Evolutionary conservation across 441 rosid species (phyloP).

Genomic region (Gossypium aridum): DNA sequence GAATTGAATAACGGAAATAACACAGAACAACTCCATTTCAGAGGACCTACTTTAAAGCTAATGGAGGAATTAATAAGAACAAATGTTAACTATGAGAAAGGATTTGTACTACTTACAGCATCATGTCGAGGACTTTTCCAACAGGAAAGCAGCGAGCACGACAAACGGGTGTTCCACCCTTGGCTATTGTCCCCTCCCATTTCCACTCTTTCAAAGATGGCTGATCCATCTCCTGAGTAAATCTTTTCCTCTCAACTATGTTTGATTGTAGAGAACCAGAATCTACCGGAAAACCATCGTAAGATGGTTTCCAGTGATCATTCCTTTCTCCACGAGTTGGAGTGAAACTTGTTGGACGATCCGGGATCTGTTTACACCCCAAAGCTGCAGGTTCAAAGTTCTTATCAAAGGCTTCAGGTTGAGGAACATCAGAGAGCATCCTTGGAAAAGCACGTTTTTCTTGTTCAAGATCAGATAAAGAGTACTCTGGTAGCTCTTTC

Average conservation of each 20-base stretch:
- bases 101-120: slow-evolving; percentile 55
- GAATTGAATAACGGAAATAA: not conserved
- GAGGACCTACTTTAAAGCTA: not conserved
- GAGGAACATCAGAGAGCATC: slow-evolving; percentile 48
- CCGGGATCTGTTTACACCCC: slow-evolving; percentile 45
- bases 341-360: slow-evolving; percentile 28
- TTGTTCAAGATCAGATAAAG: slow-evolving; percentile 50
- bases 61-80: not conserved
- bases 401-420: slow-evolving; percentile 39
- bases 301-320: slow-evolving; percentile 43
- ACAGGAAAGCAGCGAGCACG: slow-evolving; percentile 93
- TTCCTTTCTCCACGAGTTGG: slow-evolving; percentile 41
- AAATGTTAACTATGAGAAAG: not conserved
- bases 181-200: slow-evolving; percentile 98
- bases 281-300: slow-evolving; percentile 42
- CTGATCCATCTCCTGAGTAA: slow-evolving; percentile 48
- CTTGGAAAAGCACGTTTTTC: slow-evolving; percentile 46
- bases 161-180: slow-evolving; percentile 93
- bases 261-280: slow-evolving; percentile 35
- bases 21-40: not conserved
- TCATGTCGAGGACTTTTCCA: slow-evolving; percentile 74
- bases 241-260: slow-evolving; percentile 51
- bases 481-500: slow-evolving; percentile 62
- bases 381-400: slow-evolving; percentile 33
- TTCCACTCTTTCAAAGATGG: slow-evolving; percentile 79